phyloP scores from a whole-genome alignment of 306 rosid species.

The Oemleria cerasiformis region DNA sequence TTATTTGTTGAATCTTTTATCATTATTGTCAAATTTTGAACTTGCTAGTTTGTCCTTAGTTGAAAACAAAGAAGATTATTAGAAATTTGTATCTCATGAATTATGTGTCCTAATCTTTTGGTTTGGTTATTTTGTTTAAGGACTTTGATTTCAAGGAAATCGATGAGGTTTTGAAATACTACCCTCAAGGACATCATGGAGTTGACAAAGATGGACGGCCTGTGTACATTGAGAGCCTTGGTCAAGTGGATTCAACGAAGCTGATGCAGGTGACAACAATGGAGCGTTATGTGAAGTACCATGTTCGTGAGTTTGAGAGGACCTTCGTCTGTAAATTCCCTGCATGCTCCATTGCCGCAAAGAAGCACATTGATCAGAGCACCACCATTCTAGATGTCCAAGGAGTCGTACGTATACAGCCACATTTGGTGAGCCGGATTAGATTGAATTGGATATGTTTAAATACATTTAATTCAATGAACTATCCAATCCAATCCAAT shows the following conservation, averaged over 20 bases:
- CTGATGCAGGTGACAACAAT: conserved; percentile 83
- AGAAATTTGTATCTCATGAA: too few species aligned
- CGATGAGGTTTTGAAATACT: conserved; percentile 79
- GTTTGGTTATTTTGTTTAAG: conserved; percentile 32
- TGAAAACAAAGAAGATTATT: too few species aligned
- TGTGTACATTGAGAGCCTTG: conserved; percentile 82
- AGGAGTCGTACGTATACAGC: conserved; percentile 66
- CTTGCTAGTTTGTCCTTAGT: not conserved
- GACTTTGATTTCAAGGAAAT: conserved; percentile 80
- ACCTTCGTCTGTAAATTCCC: conserved; percentile 72
- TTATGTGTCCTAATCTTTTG: not conserved
- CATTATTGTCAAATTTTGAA: too few species aligned
- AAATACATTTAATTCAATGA: too few species aligned
- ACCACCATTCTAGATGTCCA: conserved; percentile 95
- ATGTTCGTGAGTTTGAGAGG: conserved; percentile 83
- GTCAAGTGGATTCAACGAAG: conserved; percentile 76
- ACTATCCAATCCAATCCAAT: too few species aligned
- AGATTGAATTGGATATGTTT: too few species aligned
- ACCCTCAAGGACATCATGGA: conserved; percentile 97
- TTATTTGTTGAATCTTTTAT: too few species aligned
- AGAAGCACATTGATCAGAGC: conserved; percentile 90
- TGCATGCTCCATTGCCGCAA: conserved; percentile 83
- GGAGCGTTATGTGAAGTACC: conserved; percentile 85
- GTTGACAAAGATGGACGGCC: conserved; percentile 89
- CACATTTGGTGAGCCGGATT: too few species aligned